phyloP scores from a whole-genome alignment of 2,329 filamentous ascomycete genomes.

The Nothophoma quercina region DNA sequence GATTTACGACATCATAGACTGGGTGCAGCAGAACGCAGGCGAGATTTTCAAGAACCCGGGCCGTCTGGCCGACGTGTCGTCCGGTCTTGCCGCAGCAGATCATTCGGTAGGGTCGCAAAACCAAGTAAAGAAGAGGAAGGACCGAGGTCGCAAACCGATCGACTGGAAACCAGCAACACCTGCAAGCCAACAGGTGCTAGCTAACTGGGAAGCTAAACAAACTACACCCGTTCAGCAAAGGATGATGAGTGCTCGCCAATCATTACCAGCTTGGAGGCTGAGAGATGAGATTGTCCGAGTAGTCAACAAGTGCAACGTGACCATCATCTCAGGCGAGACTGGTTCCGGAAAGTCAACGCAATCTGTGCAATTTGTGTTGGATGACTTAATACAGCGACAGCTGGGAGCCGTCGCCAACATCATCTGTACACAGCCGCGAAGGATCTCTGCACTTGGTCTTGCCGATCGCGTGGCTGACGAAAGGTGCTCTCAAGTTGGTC shows the following conservation, averaged over 20 bases:
- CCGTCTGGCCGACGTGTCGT: slow-evolving; percentile 81
- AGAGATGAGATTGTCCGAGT: slow-evolving; percentile 78
- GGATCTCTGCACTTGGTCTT: slow-evolving; percentile 92
- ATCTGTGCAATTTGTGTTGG: slow-evolving; percentile 93
- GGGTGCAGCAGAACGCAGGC: slow-evolving; percentile 86
- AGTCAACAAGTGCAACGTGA: slow-evolving; percentile 81
- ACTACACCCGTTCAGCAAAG: slow-evolving; percentile 69
- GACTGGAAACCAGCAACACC: slow-evolving; percentile 67
- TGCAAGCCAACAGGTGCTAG: slow-evolving; percentile 65
- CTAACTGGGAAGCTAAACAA: slow-evolving; percentile 75
- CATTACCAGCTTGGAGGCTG: slow-evolving; percentile 86
- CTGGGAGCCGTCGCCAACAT: slow-evolving; percentile 85
- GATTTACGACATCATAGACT: slow-evolving; percentile 89
- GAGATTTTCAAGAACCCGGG: slow-evolving; percentile 86
- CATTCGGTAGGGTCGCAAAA: slow-evolving; percentile 35
- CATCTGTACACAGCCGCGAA: slow-evolving; percentile 91
- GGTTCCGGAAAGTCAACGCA: slow-evolving; percentile 97
- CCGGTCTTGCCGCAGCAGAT: slow-evolving; percentile 68
- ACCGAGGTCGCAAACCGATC: slow-evolving; percentile 60
- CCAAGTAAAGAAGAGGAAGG: slow-evolving; percentile 29
- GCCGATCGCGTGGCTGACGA: slow-evolving; percentile 96
- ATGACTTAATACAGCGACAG: slow-evolving; percentile 81
- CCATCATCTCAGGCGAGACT: slow-evolving; percentile 96
- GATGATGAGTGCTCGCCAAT: slow-evolving; percentile 76
- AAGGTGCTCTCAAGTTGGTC: slow-evolving; percentile 79